These are phyloP conservation scores for Coelastrella sp. DNA, from an alignment of 139 green algal species.

Conservation along the genomic window DNA sequence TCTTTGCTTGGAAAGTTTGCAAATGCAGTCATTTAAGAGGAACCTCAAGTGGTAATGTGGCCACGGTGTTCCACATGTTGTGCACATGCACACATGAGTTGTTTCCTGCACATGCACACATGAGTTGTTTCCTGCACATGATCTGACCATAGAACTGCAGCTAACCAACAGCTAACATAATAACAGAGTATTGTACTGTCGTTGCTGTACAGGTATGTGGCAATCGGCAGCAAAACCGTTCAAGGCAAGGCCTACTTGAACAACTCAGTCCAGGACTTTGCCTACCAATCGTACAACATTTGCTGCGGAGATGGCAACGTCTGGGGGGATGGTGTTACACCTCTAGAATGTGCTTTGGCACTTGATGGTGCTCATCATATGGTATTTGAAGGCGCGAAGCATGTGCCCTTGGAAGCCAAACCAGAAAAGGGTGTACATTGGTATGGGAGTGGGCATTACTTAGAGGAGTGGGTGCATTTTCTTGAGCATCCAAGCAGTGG, in stretches of 20 bases:
- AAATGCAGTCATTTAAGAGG: too few species aligned
- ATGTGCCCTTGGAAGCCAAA: constrained; percentile 46
- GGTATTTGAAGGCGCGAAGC: constrained; percentile 55
- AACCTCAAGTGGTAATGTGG: too few species aligned
- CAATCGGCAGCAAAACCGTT: constrained; percentile 53
- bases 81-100: too few species aligned
- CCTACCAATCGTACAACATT: constrained; percentile 59
- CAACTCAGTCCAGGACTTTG: constrained; percentile 50
- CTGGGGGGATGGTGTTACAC: constrained; percentile 57
- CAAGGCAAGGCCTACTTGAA: constrained; percentile 45
- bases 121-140: too few species aligned
- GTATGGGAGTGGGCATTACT: constrained; percentile 35
- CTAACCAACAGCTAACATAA: too few species aligned
- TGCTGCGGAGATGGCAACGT: constrained; percentile 42
- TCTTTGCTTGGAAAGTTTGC: too few species aligned
- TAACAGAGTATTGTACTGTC: background rate
- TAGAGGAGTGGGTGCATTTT: constrained; percentile 32
- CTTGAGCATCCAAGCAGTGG: background rate
- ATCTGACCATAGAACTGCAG: too few species aligned
- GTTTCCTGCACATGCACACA: too few species aligned
- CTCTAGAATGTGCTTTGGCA: constrained; percentile 52
- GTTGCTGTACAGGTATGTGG: constrained; percentile 51
- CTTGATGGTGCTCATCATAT: constrained; percentile 54
- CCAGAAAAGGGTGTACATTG: constrained; percentile 31
- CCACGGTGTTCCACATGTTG: too few species aligned